Percentiles rank a stretch among this genome's conserved stretches.
These are phyloP conservation scores for Colletotrichum abscissum DNA, from an alignment of 2,329 filamentous ascomycete species.

Conservation along the genomic window DNA sequence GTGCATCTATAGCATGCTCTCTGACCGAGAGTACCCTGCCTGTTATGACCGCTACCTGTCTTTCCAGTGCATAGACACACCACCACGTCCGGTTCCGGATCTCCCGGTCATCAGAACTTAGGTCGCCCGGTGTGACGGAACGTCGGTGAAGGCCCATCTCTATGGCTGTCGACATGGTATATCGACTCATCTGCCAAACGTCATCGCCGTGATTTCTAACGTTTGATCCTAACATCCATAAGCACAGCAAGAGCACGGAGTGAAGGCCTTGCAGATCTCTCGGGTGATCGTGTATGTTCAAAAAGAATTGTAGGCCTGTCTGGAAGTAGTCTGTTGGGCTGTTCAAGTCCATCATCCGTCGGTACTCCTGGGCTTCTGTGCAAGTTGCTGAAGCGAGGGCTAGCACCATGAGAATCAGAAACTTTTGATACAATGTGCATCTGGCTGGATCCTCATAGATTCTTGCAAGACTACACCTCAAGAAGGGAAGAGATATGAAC, in stretches of 20 bases:
- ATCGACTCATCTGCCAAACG: slow-evolving; percentile 42
- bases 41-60: slow-evolving; percentile 39
- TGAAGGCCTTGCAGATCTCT: slow-evolving; percentile 38
- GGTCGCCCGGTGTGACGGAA: slow-evolving; percentile 33
- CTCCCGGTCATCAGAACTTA: slow-evolving; percentile 38
- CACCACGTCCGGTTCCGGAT: slow-evolving; percentile 40
- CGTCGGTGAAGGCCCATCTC: slow-evolving; percentile 41
- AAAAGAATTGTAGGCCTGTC: slow-evolving; percentile 39
- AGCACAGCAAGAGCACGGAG: slow-evolving; percentile 37
- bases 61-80: slow-evolving; percentile 40
- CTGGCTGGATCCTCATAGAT: slow-evolving; percentile 35
- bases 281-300: slow-evolving; percentile 35
- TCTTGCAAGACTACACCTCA: slow-evolving; percentile 31
- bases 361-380: slow-evolving; percentile 31
- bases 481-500: slow-evolving; percentile 37
- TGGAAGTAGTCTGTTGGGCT: slow-evolving; percentile 38
- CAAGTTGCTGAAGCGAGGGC: slow-evolving; percentile 37
- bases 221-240: slow-evolving; percentile 41
- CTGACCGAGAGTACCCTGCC: slow-evolving; percentile 40
- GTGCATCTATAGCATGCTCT: slow-evolving; percentile 40
- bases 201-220: slow-evolving; percentile 36
- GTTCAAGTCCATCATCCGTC: slow-evolving; percentile 39
- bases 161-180: slow-evolving; percentile 41
- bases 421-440: slow-evolving; percentile 35
- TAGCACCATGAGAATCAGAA: slow-evolving; percentile 36